A percentile compares a stretch with the other conserved stretches of the same genome.
These are phyloP conservation scores for Rhizopus stolonifer DNA, from an alignment of 371 early-diverging fungal species.

Conservation along the genomic window DNA sequence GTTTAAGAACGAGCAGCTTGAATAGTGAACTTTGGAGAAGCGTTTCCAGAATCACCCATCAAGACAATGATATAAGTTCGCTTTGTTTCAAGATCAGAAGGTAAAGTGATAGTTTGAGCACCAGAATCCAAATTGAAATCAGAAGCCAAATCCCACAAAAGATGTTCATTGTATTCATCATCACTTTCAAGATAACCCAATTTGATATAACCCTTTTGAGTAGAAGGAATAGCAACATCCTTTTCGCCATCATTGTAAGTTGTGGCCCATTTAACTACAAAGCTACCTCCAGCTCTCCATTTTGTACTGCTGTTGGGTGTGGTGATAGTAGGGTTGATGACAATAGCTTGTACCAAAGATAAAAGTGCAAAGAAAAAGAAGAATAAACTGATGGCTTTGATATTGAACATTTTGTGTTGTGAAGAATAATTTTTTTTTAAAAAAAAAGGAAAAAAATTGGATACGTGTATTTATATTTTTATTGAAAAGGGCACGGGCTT, in stretches of 20 bases:
- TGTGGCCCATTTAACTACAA: slow-evolving; percentile 25
- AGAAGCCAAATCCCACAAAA: slow-evolving; percentile 35
- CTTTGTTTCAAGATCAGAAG: slow-evolving; percentile 28
- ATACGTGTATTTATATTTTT: too few relatives aligned
- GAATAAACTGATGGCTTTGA: background rate
- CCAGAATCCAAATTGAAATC: slow-evolving; percentile 36
- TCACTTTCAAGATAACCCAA: slow-evolving; percentile 37
- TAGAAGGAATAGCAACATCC: slow-evolving; percentile 24
- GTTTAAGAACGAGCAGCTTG: slow-evolving; percentile 9
- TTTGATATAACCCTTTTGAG: slow-evolving; percentile 27
- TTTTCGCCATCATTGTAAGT: slow-evolving; percentile 16
- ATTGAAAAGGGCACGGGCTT: too few relatives aligned
- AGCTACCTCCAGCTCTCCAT: slow-evolving; percentile 29
- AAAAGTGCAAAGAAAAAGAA: slow-evolving; percentile 17
- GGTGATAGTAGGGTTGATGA: slow-evolving; percentile 25
- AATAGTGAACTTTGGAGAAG: slow-evolving; percentile 42
- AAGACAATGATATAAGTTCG: slow-evolving; percentile 40
- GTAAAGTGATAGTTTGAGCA: slow-evolving; percentile 27
- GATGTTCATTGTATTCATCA: slow-evolving; percentile 33
- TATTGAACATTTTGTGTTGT: slow-evolving; percentile 21
- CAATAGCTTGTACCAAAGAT: slow-evolving; percentile 16
- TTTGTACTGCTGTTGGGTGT: slow-evolving; percentile 20
- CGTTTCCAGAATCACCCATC: slow-evolving; percentile 50
- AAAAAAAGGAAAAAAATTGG: too few relatives aligned
- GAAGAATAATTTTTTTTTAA: too few relatives aligned